Evolutionary conservation across 2,329 filamentous ascomycete genomes (phyloP).

Genomic region (Botrytis fragariae): DNA sequence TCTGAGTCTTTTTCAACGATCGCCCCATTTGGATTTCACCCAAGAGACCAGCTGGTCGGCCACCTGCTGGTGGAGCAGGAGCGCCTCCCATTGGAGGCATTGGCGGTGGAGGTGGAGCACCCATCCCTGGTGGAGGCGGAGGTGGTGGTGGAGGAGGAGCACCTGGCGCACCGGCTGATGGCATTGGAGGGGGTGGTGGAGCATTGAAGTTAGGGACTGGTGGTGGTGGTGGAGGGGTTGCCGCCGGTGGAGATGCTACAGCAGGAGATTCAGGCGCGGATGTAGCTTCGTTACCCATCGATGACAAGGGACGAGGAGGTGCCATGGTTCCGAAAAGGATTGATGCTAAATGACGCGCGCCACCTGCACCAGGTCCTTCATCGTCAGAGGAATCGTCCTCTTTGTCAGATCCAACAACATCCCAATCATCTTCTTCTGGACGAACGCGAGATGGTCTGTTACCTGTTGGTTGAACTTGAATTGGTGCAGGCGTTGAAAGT

Average conservation of each 20-base stretch:
- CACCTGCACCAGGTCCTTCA: conserved; percentile 74
- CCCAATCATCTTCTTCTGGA: conserved; percentile 77
- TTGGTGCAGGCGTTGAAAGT: conserved; percentile 45
- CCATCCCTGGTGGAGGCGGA: conserved; percentile 36
- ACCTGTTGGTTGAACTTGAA: conserved; percentile 44
- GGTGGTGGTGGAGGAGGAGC: conserved; percentile 40
- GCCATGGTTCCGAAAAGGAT: conserved; percentile 97
- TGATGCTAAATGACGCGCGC: conserved; percentile 87
- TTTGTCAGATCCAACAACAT: conserved; percentile 70
- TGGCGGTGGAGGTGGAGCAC: conserved; percentile 39
- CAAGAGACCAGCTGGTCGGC: conserved; percentile 63
- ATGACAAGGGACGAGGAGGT: conserved; percentile 82
- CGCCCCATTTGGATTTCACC: conserved; percentile 80
- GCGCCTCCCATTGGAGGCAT: conserved; percentile 42
- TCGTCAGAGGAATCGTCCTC: conserved; percentile 73
- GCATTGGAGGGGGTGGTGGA: conserved; percentile 48
- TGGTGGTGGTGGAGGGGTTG: conserved; percentile 48
- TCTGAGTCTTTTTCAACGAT: conserved; percentile 80
- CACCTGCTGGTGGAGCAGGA: conserved; percentile 35
- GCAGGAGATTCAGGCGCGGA: conserved; percentile 44
- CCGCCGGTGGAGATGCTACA: conserved; percentile 41
- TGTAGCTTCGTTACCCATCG: conserved; percentile 66
- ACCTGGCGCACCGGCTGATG: conserved; percentile 43
- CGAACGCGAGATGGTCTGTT: conserved; percentile 53
- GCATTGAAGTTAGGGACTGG: conserved; percentile 47